These are phyloP conservation scores for Apiotrichum gamsii DNA, from an alignment of 1,284 basidiomycete species.

Conservation along the genomic window DNA sequence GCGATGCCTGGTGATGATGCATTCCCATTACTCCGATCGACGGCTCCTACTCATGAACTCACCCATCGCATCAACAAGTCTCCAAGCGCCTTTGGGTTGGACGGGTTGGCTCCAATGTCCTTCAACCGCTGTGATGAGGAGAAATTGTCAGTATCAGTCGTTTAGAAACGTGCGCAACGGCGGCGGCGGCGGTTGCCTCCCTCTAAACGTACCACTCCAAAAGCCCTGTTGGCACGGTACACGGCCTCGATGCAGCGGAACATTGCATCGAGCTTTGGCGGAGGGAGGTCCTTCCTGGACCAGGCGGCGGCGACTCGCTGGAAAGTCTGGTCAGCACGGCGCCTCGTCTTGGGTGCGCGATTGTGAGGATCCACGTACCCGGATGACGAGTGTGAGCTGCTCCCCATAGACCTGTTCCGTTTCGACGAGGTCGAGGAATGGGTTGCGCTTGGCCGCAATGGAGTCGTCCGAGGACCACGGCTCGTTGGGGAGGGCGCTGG, in stretches of 20 bases:
- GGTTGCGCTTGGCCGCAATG: constrained; percentile 53
- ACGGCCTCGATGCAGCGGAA: constrained; percentile 87
- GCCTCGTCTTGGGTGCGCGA: too few species aligned
- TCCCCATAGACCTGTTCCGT: constrained; percentile 93
- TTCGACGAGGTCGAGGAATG: constrained; percentile 84
- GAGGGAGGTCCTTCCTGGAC: constrained; percentile 91
- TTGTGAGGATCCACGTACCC: constrained; percentile 64
- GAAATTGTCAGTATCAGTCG: constrained; percentile 8
- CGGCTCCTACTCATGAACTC: too few species aligned
- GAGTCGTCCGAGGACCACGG: background rate
- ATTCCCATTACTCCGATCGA: too few species aligned
- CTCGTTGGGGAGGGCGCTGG: background rate
- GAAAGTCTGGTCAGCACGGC: constrained; percentile 1
- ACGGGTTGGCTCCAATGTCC: constrained; percentile 87
- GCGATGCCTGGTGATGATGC: too few species aligned
- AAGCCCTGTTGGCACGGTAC: constrained; percentile 80
- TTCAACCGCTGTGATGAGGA: constrained; percentile 82
- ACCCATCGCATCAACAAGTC: constrained; percentile 98
- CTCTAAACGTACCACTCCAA: constrained; percentile 64
- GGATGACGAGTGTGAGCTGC: constrained; percentile 78
- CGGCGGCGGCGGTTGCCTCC: background rate
- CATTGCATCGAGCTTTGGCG: constrained; percentile 83
- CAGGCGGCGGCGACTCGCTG: constrained; percentile 95
- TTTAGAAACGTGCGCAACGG: too few species aligned
- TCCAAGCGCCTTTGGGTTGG: constrained; percentile 89